Percentiles rank a stretch among this genome's conserved stretches.
phyloP scores from a whole-genome alignment of 2,329 filamentous ascomycete genomes.

The Ascochyta rabiei region DNA sequence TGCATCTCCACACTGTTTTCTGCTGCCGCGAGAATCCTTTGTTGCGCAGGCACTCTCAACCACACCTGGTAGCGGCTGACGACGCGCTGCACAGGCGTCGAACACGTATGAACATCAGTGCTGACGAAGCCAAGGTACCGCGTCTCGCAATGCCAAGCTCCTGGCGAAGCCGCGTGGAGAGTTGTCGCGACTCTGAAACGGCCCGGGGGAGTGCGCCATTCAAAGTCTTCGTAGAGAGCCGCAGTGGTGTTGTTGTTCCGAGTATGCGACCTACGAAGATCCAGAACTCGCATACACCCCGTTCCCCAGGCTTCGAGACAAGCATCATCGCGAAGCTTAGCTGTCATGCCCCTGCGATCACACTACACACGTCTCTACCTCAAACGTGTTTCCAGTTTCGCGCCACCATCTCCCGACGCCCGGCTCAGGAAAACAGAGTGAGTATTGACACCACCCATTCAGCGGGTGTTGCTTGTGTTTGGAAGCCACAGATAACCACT shows the following conservation, averaged over 20 bases:
- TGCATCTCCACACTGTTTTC: neutral
- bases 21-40: neutral
- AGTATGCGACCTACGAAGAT: neutral
- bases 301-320: conserved; percentile 29
- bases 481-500: conserved; percentile 2
- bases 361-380: conserved; percentile 7
- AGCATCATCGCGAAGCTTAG: conserved; percentile 38
- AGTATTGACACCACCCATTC: neutral
- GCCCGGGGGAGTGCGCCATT: neutral
- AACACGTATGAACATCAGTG: conserved; percentile 22
- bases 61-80: conserved; percentile 11
- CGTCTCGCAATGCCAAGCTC: conserved; percentile 37
- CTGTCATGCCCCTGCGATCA: conserved; percentile 13
- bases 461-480: neutral
- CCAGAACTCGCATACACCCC: conserved; percentile 2
- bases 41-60: conserved; percentile 2
- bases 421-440: conserved; percentile 2
- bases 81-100: conserved; percentile 15
- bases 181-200: conserved; percentile 28
- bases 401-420: neutral
- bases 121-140: conserved; percentile 26
- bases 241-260: neutral
- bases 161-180: conserved; percentile 18
- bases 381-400: conserved; percentile 1
- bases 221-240: neutral